Evolutionary conservation across 768 basidiomycete species (phyloP).

Genomic region (Clavulina sp.): DNA sequence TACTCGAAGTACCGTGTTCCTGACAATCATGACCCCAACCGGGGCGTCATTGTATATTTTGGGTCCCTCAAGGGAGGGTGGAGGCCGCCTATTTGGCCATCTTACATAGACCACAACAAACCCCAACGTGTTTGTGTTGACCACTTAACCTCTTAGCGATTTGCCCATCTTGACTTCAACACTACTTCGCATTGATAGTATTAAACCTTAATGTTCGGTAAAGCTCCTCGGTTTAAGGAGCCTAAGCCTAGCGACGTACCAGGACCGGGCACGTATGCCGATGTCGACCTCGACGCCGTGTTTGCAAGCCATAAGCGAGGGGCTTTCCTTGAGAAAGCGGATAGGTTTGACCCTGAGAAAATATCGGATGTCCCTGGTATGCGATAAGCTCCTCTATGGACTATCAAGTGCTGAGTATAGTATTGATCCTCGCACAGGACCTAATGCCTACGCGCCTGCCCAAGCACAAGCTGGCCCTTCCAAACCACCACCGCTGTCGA

Average conservation of each 20-base stretch:
- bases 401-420: background rate
- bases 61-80: too few species aligned
- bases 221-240: background rate
- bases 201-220: background rate
- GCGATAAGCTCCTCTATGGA: background rate
- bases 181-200: too few species aligned
- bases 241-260: constrained; percentile 24
- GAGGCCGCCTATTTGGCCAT: too few species aligned
- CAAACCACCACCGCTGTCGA: background rate
- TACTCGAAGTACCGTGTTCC: too few species aligned
- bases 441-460: background rate
- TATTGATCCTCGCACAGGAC: background rate
- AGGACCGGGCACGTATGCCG: constrained; percentile 33
- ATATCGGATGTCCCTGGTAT: constrained; percentile 27
- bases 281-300: constrained; percentile 22
- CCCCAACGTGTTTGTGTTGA: too few species aligned
- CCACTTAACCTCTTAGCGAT: too few species aligned
- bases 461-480: background rate
- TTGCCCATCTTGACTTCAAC: too few species aligned
- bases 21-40: too few species aligned
- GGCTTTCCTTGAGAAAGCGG: constrained; percentile 39
- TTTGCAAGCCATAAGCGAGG: constrained; percentile 30
- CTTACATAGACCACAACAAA: too few species aligned
- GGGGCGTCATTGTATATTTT: too few species aligned
- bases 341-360: constrained; percentile 32